Base-by-base conservation (phyloP, 1,284 basidiomycete genomes). In the Cutaneotrichosporon sp. region DNA sequence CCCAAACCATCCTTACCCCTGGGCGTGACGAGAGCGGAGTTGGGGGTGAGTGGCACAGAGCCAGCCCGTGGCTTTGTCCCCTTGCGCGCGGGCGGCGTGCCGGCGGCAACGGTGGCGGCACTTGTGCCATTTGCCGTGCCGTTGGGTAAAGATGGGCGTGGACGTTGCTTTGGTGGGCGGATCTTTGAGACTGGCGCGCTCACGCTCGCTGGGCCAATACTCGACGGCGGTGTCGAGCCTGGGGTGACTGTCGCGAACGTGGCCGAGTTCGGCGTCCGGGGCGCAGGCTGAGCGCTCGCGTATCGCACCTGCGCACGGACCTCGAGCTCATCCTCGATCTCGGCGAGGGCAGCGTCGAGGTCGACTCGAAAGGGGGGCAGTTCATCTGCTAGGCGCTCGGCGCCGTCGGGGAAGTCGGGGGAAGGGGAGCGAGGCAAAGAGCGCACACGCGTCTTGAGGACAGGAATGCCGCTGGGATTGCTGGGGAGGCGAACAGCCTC, bases 291-390 rank as follows among this genome's bases (percentile, higher is more conserved):
- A 3, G 64, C 60, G 11, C 43, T 42, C 4, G 58, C 59, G 33
- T 62, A 66, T 38, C 62, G 34, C 46, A 60, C 59, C 22, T 58
- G 56, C 1, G 64, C 64, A 29, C 64, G 61, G 11, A 53, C 54
- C 42, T 66, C 64, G n/a, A 66, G 56, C 45, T 66, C 64, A 29
- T 66, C 64, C 31, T 66, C 64, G 16, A 66, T 63, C 33, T 66
- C 64, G 3, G 64, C 64, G 8, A 66, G 56, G 10, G 64, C 61
- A 1, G 64, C 61, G 33, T 66, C 64, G 31, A 66, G 61, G 45
- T 66, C 64, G 24, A 66, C 64, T 18, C 64, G 64, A 33, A 66
- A 66, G 2, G 64, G 64, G 2, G 64, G 64, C 9, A 43, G 34
- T 33, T 60, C 64, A 22, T 66, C 59, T 9, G 50, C 51, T 13